Percentiles rank a stretch among this genome's conserved stretches.
Evolutionary conservation across 2,329 filamentous ascomycete genomes (phyloP).

Genomic region (Mycogone perniciosa): DNA sequence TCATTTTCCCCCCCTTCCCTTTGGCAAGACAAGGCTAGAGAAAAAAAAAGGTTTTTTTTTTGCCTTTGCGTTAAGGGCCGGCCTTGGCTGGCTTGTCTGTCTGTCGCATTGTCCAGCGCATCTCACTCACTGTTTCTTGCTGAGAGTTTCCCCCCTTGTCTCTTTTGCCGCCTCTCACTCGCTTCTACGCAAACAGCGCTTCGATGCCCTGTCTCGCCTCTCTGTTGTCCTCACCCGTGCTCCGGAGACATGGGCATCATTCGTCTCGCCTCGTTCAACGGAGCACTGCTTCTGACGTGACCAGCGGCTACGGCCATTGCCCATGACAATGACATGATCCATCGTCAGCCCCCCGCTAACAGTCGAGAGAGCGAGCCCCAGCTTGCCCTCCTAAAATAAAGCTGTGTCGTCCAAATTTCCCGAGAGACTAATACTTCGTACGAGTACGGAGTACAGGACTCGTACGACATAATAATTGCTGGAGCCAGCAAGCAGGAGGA

Average conservation of each 20-base stretch:
- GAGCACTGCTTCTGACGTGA: slow-evolving; percentile 2
- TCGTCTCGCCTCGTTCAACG: slow-evolving; percentile 1
- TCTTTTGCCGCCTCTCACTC: too few species aligned
- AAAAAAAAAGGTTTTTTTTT: neutral
- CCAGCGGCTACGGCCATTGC: neutral
- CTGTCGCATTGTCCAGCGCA: neutral
- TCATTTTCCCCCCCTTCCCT: neutral
- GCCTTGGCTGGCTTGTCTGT: neutral
- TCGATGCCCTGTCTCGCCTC: neutral
- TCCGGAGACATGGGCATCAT: neutral
- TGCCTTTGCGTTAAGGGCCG: neutral
- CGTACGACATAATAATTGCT: neutral
- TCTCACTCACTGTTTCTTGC: neutral
- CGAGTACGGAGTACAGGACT: too few species aligned
- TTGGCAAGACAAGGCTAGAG: neutral
- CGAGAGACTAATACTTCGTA: too few species aligned
- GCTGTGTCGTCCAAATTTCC: neutral
- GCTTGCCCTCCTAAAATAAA: neutral
- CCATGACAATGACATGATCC: too few species aligned
- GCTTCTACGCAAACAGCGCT: neutral
- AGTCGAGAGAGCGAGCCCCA: too few species aligned
- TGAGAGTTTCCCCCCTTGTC: neutral
- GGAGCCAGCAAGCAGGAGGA: neutral
- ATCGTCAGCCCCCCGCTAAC: too few species aligned
- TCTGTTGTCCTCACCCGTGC: neutral